Evolutionary conservation across 768 basidiomycete species (phyloP), one percentile per base, ranked within the genome.

Genomic region (Phylloporus scabripes): DNA sequence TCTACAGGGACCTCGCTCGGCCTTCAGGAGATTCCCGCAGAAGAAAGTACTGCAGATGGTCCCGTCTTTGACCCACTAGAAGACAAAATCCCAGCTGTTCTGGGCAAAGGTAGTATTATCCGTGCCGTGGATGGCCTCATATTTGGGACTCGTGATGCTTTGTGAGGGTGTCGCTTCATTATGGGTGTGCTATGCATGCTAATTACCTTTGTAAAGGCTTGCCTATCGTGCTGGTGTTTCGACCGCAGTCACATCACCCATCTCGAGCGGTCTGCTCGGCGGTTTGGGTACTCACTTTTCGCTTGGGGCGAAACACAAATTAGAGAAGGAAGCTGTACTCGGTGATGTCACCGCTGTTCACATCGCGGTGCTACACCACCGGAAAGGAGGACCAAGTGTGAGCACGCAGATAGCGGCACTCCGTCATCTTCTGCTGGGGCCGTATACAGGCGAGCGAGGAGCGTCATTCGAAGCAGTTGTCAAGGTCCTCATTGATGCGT

Each of bases 141-240:
- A 49, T 85, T 79, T 45, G 73, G 67, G 24, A 65, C 80, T 17
- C 66, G 80, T 42, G 73, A 80, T 60, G 67, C 73, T 17, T 49
- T 80, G 80, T 77, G 40, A 54, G 78, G 7, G 38, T 40, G 17
- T 43, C 23, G 2, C 40, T 36, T 24, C 26, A 17, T 8, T 42
- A 4, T 18, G 6, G 3, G n/a, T 28, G 9, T 28, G 28, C 14
- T 28, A 7, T n/a, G 23, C 36, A 41, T 36, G 32, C 42, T 62
- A 37, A 62, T 23, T 18, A 12, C 23, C 26, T 31, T 3, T 39
- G 43, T 24, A 31, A 56, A 91, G 88, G 28, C 60, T 87, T 34
- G 87, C 90, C 0, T 87, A 89, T 59, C 79, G 80, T 17, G 67
- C 74, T 7, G 90, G 91, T 4, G 84, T 93, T 3, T 88, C 87